Conservation (phyloP, 345 rosid genomes). For the Cardamine chenopodiifolia region DNA sequence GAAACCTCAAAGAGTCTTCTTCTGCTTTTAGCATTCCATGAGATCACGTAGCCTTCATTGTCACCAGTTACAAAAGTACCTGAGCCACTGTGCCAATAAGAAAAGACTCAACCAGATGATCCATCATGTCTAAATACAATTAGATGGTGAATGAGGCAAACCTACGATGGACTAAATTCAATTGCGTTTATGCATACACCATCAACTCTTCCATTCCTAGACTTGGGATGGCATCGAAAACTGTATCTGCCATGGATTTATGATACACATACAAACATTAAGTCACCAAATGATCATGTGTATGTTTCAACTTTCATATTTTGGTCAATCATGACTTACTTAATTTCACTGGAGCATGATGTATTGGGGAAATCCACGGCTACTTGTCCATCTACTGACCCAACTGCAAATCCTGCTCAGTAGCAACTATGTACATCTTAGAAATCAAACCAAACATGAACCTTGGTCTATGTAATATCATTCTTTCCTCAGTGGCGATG, state of each 20-base stretch:
- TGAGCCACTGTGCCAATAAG: constrained; percentile 44
- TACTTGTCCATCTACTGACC: constrained; percentile 84
- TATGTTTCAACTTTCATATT: background rate
- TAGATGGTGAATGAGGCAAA: constrained; percentile 1
- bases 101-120: constrained; percentile 5
- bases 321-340: constrained; percentile 52
- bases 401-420: constrained; percentile 79
- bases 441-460: constrained; percentile 16
- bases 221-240: constrained; percentile 78
- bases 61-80: constrained; percentile 80
- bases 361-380: constrained; percentile 58
- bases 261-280: background rate
- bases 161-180: constrained; percentile 49
- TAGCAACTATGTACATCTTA: constrained; percentile 12
- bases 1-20: constrained; percentile 72
- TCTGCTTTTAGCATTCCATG: constrained; percentile 72
- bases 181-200: constrained; percentile 68
- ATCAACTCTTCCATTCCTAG: constrained; percentile 59
- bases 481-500: background rate
- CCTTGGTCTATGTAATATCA: background rate
- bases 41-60: constrained; percentile 63
- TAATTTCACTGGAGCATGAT: constrained; percentile 46
- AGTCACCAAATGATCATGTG: constrained; percentile 1
- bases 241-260: constrained; percentile 53
- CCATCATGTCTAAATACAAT: background rate